These are phyloP conservation scores for Rhytidhysteron rufulum DNA, from an alignment of 2,329 filamentous ascomycete genomes.

Conservation along the genomic window DNA sequence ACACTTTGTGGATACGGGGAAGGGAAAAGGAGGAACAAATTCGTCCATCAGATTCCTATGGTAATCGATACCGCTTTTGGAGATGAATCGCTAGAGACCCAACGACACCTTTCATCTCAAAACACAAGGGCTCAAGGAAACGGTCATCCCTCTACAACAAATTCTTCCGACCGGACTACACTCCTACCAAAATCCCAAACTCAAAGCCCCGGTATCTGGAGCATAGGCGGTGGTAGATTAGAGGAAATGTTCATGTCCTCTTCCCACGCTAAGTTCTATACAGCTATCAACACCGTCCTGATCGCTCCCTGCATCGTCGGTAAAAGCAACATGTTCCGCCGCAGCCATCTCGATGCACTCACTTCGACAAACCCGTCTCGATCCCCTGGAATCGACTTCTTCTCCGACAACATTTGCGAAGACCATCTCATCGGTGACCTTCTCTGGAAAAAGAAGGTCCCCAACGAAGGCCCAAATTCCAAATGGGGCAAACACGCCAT, in stretches of 20 bases:
- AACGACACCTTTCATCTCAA: slow-evolving; percentile 11
- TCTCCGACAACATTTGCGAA: slow-evolving; percentile 95
- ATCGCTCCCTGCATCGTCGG: slow-evolving; percentile 91
- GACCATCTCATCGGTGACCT: slow-evolving; percentile 93
- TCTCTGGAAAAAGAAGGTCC: slow-evolving; percentile 65
- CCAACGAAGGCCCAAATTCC: slow-evolving; percentile 28
- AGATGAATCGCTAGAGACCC: slow-evolving; percentile 17
- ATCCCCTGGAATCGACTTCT: slow-evolving; percentile 79
- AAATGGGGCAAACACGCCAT: slow-evolving; percentile 74
- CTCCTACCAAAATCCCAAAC: slow-evolving; percentile 20
- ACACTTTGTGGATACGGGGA: slow-evolving; percentile 67
- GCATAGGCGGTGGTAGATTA: slow-evolving; percentile 70
- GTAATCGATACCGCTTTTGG: slow-evolving; percentile 64
- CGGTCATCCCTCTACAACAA: slow-evolving; percentile 7
- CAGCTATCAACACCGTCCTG: slow-evolving; percentile 88
- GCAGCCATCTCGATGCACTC: slow-evolving; percentile 78
- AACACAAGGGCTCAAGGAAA: not conserved
- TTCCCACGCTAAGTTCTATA: slow-evolving; percentile 95
- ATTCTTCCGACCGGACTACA: slow-evolving; percentile 23
- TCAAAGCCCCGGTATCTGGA: slow-evolving; percentile 19
- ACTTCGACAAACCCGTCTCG: slow-evolving; percentile 49
- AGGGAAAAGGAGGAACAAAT: slow-evolving; percentile 63
- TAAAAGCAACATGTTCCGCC: slow-evolving; percentile 98
- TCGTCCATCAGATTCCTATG: slow-evolving; percentile 90
- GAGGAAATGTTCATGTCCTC: slow-evolving; percentile 96